These are phyloP conservation scores for Paraglomus occultum DNA, from an alignment of 192 early-diverging fungal species.

Conservation along the genomic window DNA sequence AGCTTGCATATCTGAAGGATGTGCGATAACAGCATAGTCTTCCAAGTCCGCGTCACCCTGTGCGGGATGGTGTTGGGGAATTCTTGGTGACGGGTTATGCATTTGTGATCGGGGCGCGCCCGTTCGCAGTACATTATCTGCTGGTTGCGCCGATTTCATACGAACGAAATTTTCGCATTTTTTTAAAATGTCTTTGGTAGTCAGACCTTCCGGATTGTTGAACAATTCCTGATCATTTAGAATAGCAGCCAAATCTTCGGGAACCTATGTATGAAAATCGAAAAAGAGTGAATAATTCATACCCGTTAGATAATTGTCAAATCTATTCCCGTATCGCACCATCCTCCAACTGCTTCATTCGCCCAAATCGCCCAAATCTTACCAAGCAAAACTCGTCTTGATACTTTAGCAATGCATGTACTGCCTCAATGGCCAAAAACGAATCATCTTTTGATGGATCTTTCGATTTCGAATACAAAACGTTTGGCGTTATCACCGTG, in stretches of 20 bases:
- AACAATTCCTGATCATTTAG: slow-evolving; percentile 47
- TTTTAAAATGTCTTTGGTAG: slow-evolving; percentile 53
- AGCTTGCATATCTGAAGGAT: slow-evolving; percentile 5
- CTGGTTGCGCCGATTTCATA: slow-evolving; percentile 44
- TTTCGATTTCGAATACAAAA: slow-evolving; percentile 81
- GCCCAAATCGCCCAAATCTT: slow-evolving; percentile 27
- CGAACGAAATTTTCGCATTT: slow-evolving; percentile 53
- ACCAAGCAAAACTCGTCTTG: slow-evolving; percentile 68
- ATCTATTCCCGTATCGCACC: background rate
- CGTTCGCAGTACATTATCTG: background rate
- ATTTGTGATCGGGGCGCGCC: too few relatives aligned
- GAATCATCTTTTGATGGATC: slow-evolving; percentile 77
- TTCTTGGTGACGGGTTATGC: background rate
- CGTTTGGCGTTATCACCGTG: slow-evolving; percentile 92
- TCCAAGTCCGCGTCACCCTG: background rate
- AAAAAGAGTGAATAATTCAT: background rate
- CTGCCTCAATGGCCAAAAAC: slow-evolving; percentile 63
- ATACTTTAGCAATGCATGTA: slow-evolving; percentile 65
- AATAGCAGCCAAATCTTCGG: slow-evolving; percentile 53
- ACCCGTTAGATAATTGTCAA: background rate
- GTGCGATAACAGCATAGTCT: background rate
- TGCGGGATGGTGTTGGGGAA: background rate
- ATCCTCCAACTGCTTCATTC: background rate
- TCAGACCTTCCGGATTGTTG: slow-evolving; percentile 47
- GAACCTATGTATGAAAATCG: slow-evolving; percentile 36